Percentiles rank a stretch among this genome's conserved stretches.
These are phyloP conservation scores for Camelina laxa DNA, from an alignment of 345 rosid species.

Conservation along the genomic window DNA sequence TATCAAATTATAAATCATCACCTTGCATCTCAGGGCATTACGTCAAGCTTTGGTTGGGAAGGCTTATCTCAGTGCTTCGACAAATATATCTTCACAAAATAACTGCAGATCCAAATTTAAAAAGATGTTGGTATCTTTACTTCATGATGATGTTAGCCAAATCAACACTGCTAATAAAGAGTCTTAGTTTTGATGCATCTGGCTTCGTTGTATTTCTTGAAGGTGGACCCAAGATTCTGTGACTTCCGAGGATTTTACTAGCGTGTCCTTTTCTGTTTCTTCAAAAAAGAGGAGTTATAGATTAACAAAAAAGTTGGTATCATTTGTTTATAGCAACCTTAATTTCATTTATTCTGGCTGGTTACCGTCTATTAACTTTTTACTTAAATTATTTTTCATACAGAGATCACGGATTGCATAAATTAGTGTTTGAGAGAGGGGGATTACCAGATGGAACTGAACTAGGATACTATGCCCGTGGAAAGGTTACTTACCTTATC, in stretches of 20 bases:
- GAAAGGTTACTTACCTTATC: slow-evolving; percentile 65
- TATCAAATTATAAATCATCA: slow-evolving; percentile 17
- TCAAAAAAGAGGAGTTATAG: slow-evolving; percentile 48
- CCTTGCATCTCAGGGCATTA: slow-evolving; percentile 53
- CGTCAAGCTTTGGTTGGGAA: slow-evolving; percentile 49
- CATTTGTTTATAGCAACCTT: slow-evolving; percentile 32
- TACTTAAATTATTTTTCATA: slow-evolving; percentile 26
- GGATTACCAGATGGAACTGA: slow-evolving; percentile 98
- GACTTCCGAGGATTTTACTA: slow-evolving; percentile 43
- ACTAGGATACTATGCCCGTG: slow-evolving; percentile 90
- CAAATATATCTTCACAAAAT: slow-evolving; percentile 46
- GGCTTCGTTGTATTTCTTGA: slow-evolving; percentile 40
- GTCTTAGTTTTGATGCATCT: slow-evolving; percentile 32
- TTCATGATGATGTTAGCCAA: slow-evolving; percentile 31
- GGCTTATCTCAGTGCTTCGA: slow-evolving; percentile 47
- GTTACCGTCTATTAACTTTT: slow-evolving; percentile 25
- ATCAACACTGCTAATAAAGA: slow-evolving; percentile 23
- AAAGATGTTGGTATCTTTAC: slow-evolving; percentile 52
- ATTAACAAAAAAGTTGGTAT: slow-evolving; percentile 50
- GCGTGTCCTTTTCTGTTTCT: slow-evolving; percentile 43
- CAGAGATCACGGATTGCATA: slow-evolving; percentile 90
- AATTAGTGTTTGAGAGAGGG: slow-evolving; percentile 78
- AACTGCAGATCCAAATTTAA: slow-evolving; percentile 48
- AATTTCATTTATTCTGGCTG: slow-evolving; percentile 26
- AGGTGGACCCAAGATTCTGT: slow-evolving; percentile 56